Conservation (phyloP, 495 filamentous ascomycete species). For the Neurospora sp. region DNA sequence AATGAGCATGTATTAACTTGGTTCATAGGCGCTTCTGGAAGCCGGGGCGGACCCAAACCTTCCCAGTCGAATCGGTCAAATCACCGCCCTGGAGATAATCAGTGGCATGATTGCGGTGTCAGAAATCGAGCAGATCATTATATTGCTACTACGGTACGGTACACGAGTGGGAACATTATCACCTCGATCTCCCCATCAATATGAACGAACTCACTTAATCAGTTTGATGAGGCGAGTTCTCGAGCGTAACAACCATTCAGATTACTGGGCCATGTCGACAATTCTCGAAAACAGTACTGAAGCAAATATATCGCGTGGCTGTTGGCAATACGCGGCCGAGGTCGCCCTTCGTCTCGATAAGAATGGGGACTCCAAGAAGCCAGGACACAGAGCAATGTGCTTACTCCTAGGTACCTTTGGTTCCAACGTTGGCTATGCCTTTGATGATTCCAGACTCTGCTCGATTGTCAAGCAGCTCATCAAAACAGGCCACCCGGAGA, state of each 20-base stretch:
- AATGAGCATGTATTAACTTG: background rate
- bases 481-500: background rate
- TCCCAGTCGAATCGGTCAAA: background rate
- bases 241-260: background rate
- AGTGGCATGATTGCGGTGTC: background rate
- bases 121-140: background rate
- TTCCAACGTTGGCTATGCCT: background rate
- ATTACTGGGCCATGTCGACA: background rate
- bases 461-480: background rate
- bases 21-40: background rate
- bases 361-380: background rate
- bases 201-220: background rate
- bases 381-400: background rate
- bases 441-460: background rate
- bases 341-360: background rate
- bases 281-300: background rate
- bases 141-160: background rate
- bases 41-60: background rate
- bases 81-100: background rate
- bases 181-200: background rate
- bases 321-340: slow-evolving; percentile 2
- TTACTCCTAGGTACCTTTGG: background rate
- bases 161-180: background rate
- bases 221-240: background rate
- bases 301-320: slow-evolving; percentile 1